These are phyloP conservation scores for Stachybotrys echinatus DNA, from an alignment of 2,329 filamentous ascomycete genomes.

Conservation along the genomic window DNA sequence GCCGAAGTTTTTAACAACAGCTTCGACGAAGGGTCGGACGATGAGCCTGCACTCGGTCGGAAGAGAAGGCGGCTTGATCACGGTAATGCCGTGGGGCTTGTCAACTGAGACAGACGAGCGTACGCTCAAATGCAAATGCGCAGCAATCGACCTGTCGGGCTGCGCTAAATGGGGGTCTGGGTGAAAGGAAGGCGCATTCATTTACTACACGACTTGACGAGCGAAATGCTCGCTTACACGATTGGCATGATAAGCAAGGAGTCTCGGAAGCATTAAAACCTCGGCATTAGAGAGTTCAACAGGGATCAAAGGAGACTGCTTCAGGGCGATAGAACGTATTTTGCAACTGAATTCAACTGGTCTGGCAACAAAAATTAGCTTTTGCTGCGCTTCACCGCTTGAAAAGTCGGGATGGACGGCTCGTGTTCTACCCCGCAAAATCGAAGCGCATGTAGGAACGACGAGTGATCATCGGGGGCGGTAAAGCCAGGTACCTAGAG, in stretches of 20 bases:
- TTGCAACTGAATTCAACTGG: neutral
- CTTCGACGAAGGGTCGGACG: constrained; percentile 31
- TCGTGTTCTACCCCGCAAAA: neutral
- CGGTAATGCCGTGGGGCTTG: constrained; percentile 21
- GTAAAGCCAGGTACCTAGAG: no score
- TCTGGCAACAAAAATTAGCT: no score
- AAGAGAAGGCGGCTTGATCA: constrained; percentile 29
- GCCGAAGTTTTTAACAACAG: constrained; percentile 33
- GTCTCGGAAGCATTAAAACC: neutral
- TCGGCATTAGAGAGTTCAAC: neutral
- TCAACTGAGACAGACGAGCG: constrained; percentile 13
- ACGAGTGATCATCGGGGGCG: neutral
- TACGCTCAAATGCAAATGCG: neutral
- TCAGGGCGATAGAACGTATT: neutral
- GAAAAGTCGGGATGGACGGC: neutral
- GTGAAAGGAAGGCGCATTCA: neutral
- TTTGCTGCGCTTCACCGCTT: no score
- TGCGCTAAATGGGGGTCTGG: neutral
- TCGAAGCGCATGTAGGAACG: neutral
- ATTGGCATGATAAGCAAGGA: neutral
- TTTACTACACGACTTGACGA: neutral
- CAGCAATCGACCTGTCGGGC: no score
- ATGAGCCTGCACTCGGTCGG: constrained; percentile 20
- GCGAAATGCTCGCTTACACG: neutral
- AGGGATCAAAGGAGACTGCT: neutral